Base-by-base conservation (phyloP, 2,329 filamentous ascomycete species). In the Conoideocrella luteorostrata region DNA sequence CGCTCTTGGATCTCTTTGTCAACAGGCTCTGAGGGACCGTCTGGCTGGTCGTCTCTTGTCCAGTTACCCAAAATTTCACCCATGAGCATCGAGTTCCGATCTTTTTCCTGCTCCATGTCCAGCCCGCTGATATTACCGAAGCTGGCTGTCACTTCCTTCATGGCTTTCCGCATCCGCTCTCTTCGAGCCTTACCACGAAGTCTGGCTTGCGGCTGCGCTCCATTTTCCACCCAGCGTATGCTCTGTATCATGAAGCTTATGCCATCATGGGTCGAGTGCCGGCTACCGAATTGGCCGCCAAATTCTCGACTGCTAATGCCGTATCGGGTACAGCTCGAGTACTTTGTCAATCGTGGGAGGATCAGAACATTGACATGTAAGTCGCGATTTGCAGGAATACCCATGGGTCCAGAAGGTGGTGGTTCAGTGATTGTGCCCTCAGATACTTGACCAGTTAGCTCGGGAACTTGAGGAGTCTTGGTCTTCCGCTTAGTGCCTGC, bases 281-380 rank as follows among this genome's bases (percentile, higher is more conserved):
- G 63, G 4, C 48, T 46, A 1, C 62, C 62, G 35, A 58, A 59
- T 21, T 68, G 73, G 20, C 75, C 77, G 6, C 80, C 84, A 73
- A 89, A 96, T 47, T 84, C 80, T 22, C 89, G 80, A 51, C 87
- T 94, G 52, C 81, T 82, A 45, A 98, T 78, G 3, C 91, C 91
- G 56, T 86, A 88, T 34, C 88, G 77, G 1, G 84, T 84, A 0
- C 80, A 84, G 5, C 82, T 79, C 1, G 78, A 71, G 59, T 97
- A 98, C 48, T 80, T 80, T 50, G 88, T 75, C 4, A 98, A 69
- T 1, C 79, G 74, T 0, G 91, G 93, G 1, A 97, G 72, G 11
- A 98, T 81, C 11, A 96, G 69, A 1, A 97, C 64, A 13, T 87
- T 94, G 51, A 98, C 85, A 53, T 97, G 88, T 33, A 95, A 68